Conservation (phyloP, 345 rosid genomes). For the Aquilaria sinensis region DNA sequence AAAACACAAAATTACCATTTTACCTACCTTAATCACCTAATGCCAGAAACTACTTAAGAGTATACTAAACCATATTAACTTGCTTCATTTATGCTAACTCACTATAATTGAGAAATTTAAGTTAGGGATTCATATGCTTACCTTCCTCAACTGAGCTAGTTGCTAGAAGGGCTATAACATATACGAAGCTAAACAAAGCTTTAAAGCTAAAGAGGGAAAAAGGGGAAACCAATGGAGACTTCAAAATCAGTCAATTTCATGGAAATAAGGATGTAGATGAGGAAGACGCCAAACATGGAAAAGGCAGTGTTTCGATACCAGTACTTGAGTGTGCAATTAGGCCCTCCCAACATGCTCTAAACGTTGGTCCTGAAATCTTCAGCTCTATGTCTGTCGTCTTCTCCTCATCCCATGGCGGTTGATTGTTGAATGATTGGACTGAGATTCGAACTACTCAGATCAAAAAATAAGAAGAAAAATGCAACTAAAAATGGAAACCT, state of each 20-base stretch:
- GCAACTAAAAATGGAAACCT: background rate
- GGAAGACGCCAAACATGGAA: constrained; percentile 80
- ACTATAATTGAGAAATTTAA: no score
- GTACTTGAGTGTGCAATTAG: constrained; percentile 93
- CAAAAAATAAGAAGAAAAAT: constrained; percentile 8
- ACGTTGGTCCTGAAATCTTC: constrained; percentile 90
- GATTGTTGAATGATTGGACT: constrained; percentile 15
- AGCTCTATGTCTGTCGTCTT: constrained; percentile 58
- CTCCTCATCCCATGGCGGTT: constrained; percentile 61
- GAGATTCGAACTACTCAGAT: constrained; percentile 5
- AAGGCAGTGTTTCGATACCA: constrained; percentile 98
- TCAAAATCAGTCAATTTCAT: constrained; percentile 92
- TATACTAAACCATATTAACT: no score
- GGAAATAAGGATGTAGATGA: constrained; percentile 87
- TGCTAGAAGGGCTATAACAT: no score
- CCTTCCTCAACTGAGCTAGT: no score
- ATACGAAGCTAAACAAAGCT: no score
- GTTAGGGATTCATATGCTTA: no score
- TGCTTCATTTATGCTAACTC: no score
- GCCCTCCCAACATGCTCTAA: constrained; percentile 95
- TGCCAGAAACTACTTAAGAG: no score
- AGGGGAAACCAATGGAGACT: constrained; percentile 29
- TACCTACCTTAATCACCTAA: no score
- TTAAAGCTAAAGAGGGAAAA: no score
- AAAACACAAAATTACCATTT: no score